These are phyloP conservation scores for Cercospora brassicicola DNA, from an alignment of 2,329 filamentous ascomycete species.

Conservation along the genomic window DNA sequence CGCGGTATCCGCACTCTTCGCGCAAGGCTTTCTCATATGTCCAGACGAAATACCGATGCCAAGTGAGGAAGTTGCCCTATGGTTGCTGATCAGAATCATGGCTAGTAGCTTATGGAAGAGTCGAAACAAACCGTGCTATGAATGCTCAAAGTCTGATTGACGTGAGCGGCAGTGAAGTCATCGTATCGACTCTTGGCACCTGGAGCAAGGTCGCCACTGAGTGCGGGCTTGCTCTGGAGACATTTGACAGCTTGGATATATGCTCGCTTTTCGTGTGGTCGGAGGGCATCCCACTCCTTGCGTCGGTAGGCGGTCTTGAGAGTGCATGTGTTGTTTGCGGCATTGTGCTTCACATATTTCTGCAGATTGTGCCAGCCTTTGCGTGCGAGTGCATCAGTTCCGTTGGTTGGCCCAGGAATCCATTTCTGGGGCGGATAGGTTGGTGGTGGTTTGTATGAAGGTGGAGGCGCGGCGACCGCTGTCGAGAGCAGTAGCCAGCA, in stretches of 20 bases:
- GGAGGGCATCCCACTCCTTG: slow-evolving; percentile 45
- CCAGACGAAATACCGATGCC: slow-evolving; percentile 48
- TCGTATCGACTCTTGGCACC: slow-evolving; percentile 33
- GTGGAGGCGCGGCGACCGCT: not conserved
- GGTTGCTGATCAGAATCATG: not conserved
- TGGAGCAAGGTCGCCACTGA: slow-evolving; percentile 28
- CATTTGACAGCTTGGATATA: slow-evolving; percentile 38
- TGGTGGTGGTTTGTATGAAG: not conserved
- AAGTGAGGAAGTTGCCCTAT: slow-evolving; percentile 37
- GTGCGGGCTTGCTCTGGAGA: slow-evolving; percentile 31
- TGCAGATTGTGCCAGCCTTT: not conserved
- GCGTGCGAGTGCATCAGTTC: not conserved
- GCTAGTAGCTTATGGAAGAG: not conserved
- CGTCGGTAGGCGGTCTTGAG: slow-evolving; percentile 43
- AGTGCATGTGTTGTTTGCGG: slow-evolving; percentile 7
- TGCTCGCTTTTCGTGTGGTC: slow-evolving; percentile 30
- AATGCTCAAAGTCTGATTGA: slow-evolving; percentile 34
- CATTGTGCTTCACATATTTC: not conserved
- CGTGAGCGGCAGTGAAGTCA: slow-evolving; percentile 30
- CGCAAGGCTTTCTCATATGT: slow-evolving; percentile 46
- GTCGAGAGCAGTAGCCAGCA: not conserved
- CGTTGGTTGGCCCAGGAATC: not conserved
- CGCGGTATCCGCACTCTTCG: slow-evolving; percentile 47
- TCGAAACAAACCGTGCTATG: slow-evolving; percentile 8
- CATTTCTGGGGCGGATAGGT: not conserved